These are phyloP conservation scores for Hypomyces perniciosus DNA, from an alignment of 2,329 filamentous ascomycete species.

Conservation along the genomic window DNA sequence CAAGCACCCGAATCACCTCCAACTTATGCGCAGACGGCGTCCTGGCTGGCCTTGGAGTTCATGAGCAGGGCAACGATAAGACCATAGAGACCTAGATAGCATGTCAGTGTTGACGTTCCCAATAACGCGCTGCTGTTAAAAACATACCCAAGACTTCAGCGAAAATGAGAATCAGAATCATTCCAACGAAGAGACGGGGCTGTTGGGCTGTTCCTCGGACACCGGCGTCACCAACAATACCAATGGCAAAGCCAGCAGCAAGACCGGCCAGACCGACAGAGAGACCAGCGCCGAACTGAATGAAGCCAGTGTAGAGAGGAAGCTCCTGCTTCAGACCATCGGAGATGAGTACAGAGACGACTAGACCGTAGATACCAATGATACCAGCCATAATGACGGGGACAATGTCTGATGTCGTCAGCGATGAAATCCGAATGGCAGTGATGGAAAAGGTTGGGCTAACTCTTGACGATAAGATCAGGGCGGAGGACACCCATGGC, in stretches of 20 bases:
- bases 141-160: conserved; percentile 83
- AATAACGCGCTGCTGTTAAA: not conserved
- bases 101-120: conserved; percentile 18
- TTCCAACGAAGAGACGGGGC: conserved; percentile 40
- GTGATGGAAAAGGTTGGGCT: not conserved
- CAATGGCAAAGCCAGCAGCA: conserved; percentile 41
- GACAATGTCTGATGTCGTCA: conserved; percentile 69
- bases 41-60: conserved; percentile 84
- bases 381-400: conserved; percentile 99
- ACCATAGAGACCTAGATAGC: conserved; percentile 79
- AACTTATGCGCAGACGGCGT: conserved; percentile 46
- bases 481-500: conserved; percentile 38
- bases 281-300: conserved; percentile 39
- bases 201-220: conserved; percentile 43
- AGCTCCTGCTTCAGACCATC: conserved; percentile 35
- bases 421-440: not conserved
- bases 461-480: conserved; percentile 37
- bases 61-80: conserved; percentile 98
- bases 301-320: conserved; percentile 37
- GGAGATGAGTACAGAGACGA: conserved; percentile 40
- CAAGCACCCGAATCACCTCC: not conserved
- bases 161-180: conserved; percentile 44
- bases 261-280: conserved; percentile 39
- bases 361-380: conserved; percentile 65
- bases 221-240: conserved; percentile 41